Evolutionary conservation across 345 rosid genomes (phyloP).

Genomic region (Iberis pinnata): DNA sequence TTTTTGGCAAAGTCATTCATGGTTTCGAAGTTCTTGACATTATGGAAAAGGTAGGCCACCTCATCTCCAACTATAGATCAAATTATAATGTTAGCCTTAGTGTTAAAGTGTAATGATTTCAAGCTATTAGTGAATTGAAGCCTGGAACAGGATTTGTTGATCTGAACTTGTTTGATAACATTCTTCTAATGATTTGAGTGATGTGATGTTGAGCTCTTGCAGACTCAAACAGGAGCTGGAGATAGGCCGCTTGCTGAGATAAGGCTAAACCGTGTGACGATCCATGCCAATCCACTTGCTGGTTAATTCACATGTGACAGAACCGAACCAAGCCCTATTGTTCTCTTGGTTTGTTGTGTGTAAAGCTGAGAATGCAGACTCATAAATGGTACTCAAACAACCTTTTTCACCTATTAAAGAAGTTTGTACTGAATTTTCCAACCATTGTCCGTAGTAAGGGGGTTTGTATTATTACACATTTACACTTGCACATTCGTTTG

Average conservation of each 20-base stretch:
- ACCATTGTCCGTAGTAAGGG: background rate
- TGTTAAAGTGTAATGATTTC: background rate
- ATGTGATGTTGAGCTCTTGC: constrained; percentile 27
- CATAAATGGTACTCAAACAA: background rate
- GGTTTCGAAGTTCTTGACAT: constrained; percentile 97
- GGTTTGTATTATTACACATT: background rate
- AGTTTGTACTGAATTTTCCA: constrained; percentile 3
- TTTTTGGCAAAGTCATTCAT: constrained; percentile 91
- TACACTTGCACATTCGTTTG: background rate
- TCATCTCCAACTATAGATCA: background rate
- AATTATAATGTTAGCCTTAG: no score
- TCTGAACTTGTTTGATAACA: background rate
- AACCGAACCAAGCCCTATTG: no score
- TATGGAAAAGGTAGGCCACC: constrained; percentile 77
- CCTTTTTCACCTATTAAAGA: background rate
- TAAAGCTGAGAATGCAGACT: constrained; percentile 2
- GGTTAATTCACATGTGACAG: constrained; percentile 34
- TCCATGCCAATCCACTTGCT: constrained; percentile 97
- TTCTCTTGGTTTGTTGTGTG: background rate
- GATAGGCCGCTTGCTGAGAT: constrained; percentile 97
- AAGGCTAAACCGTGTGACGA: constrained; percentile 83
- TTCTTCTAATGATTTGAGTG: background rate
- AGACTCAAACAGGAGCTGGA: constrained; percentile 86
- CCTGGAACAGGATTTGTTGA: background rate
- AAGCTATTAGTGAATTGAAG: background rate